These are phyloP conservation scores for Phycomyces blakesleeanus DNA, from an alignment of 192 early-diverging fungal species.

Conservation along the genomic window DNA sequence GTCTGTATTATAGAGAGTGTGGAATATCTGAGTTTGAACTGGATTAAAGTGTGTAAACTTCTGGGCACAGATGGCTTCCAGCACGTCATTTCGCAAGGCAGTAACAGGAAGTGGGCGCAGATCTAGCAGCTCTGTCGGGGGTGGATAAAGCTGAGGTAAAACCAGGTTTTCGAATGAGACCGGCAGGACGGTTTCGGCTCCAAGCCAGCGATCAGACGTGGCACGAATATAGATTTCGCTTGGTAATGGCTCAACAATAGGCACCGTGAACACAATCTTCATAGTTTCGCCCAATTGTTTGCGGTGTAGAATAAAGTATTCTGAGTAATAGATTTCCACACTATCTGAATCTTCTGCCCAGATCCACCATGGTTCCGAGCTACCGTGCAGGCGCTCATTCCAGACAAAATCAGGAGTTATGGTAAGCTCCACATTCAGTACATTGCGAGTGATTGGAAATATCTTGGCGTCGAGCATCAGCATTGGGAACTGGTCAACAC, in stretches of 20 bases:
- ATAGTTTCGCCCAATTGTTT: constrained; percentile 64
- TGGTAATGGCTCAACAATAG: constrained; percentile 87
- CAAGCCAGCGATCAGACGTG: constrained; percentile 94
- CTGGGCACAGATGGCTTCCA: constrained; percentile 81
- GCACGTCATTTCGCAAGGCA: constrained; percentile 72
- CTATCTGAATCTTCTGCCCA: constrained; percentile 93
- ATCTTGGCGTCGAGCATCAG: constrained; percentile 77
- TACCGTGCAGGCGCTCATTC: constrained; percentile 92
- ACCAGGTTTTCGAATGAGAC: constrained; percentile 92
- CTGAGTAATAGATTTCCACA: constrained; percentile 87
- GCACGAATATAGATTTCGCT: constrained; percentile 91
- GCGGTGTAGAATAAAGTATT: constrained; percentile 80
- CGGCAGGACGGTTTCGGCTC: constrained; percentile 78
- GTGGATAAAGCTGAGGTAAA: constrained; percentile 79
- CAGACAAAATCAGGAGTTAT: constrained; percentile 88
- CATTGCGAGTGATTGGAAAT: constrained; percentile 90
- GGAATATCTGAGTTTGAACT: constrained; percentile 98
- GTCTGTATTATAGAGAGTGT: constrained; percentile 84
- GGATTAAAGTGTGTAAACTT: constrained; percentile 98
- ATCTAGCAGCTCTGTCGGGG: constrained; percentile 89
- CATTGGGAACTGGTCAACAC: constrained; percentile 82
- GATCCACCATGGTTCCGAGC: constrained; percentile 90
- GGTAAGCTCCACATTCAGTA: constrained; percentile 78
- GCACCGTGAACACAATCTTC: constrained; percentile 82
- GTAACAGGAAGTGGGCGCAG: constrained; percentile 87